These are phyloP conservation scores for maize (Zea mays) DNA, from an alignment of 176 grass and related monocot species.

Conservation along the genomic window DNA sequence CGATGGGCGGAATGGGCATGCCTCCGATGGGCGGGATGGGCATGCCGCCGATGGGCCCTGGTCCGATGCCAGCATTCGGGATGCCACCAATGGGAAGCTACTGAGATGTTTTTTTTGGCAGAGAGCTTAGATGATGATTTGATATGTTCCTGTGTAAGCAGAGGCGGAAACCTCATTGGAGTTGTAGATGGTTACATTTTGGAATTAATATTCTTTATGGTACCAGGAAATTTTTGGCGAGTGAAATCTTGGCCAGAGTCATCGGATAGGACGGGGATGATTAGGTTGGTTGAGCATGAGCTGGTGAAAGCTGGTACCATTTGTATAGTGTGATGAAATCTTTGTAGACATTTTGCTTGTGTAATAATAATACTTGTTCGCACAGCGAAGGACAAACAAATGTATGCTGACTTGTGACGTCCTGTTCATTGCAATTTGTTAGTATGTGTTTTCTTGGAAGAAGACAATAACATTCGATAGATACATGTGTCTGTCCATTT, in stretches of 20 bases:
- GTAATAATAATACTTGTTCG: too few species aligned
- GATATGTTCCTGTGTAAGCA: slow-evolving; percentile 10
- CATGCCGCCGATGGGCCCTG: slow-evolving; percentile 71
- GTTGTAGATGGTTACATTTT: slow-evolving; percentile 48
- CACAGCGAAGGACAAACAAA: too few species aligned
- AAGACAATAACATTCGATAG: too few species aligned
- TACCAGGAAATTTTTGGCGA: slow-evolving; percentile 53
- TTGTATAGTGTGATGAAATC: too few species aligned
- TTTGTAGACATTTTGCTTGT: too few species aligned
- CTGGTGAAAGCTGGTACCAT: too few species aligned
- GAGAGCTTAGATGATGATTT: slow-evolving; percentile 14
- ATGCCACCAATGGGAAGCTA: slow-evolving; percentile 93
- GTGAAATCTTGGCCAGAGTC: background rate
- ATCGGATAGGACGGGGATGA: background rate
- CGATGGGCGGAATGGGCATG: slow-evolving; percentile 79
- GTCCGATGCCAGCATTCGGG: slow-evolving; percentile 72
- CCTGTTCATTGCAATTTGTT: too few species aligned
- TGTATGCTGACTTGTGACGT: too few species aligned
- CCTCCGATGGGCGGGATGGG: slow-evolving; percentile 58
- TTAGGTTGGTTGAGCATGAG: too few species aligned
- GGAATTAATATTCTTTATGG: slow-evolving; percentile 55
- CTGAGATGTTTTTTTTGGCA: slow-evolving; percentile 40
- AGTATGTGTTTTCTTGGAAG: too few species aligned
- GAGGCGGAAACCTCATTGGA: background rate
- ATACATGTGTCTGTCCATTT: too few species aligned